These are phyloP conservation scores for Jackrogersella multiformis DNA, from an alignment of 495 filamentous ascomycete species.

Conservation along the genomic window DNA sequence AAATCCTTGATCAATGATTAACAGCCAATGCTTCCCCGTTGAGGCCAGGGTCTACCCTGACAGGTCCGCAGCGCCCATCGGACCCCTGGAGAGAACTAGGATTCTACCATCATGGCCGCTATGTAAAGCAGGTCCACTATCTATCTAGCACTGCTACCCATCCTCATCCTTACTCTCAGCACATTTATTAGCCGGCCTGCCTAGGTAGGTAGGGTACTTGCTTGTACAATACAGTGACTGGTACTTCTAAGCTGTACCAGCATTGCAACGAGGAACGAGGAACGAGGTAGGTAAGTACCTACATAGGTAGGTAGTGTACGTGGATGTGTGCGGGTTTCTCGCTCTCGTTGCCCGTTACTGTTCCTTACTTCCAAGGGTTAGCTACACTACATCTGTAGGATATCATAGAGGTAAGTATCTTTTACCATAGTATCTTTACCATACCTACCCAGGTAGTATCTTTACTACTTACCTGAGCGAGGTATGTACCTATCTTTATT, in stretches of 20 bases:
- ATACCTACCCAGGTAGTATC: no score
- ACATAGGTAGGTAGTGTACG: no score
- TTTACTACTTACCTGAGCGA: no score
- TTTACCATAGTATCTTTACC: no score
- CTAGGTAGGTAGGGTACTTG: not conserved
- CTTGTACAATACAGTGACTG: conserved; percentile 25
- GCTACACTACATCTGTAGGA: no score
- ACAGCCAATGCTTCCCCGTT: conserved; percentile 48
- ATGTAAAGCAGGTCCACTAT: conserved; percentile 38
- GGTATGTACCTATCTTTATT: conserved; percentile 38
- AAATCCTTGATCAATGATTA: conserved; percentile 48
- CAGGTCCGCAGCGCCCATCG: conserved; percentile 41
- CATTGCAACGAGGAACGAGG: no score
- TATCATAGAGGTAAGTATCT: no score
- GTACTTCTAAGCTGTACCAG: no score
- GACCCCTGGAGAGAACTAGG: conserved; percentile 39
- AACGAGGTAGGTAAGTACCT: no score
- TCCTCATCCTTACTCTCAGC: conserved; percentile 45
- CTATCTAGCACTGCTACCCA: conserved; percentile 44
- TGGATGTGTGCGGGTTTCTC: no score
- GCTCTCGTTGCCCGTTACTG: no score
- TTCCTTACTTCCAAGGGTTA: no score
- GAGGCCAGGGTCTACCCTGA: conserved; percentile 45
- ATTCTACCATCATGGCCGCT: conserved; percentile 42
- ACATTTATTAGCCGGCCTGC: conserved; percentile 41